Percentiles rank a stretch among this genome's conserved stretches.
Evolutionary conservation across 352 stramenopile species (phyloP).

Genomic region (Pythium sukuiense): DNA sequence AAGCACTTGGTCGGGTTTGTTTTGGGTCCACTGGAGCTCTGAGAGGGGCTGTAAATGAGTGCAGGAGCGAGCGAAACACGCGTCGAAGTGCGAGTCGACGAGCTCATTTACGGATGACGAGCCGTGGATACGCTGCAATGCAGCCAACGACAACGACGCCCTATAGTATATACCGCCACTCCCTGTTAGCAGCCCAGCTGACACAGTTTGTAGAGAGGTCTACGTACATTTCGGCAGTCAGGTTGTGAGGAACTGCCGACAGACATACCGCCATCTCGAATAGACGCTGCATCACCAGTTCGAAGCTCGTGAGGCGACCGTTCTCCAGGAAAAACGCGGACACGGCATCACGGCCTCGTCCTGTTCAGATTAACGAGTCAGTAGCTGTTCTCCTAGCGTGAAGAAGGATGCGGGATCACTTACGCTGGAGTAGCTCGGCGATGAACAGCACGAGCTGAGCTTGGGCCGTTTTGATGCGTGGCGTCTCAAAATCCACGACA

Average conservation of each 20-base stretch:
- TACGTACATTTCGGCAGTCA: constrained; percentile 23
- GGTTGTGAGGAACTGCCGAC: constrained; percentile 1
- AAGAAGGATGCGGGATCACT: neutral
- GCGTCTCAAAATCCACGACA: constrained; percentile 50
- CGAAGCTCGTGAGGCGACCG: constrained; percentile 33
- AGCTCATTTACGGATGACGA: constrained; percentile 23
- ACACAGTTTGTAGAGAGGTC: too few relatives aligned
- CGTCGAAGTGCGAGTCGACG: constrained; percentile 34
- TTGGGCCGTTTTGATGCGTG: constrained; percentile 34
- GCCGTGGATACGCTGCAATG: constrained; percentile 32
- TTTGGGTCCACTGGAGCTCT: constrained; percentile 39
- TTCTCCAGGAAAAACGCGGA: constrained; percentile 56
- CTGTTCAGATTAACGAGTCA: constrained; percentile 17
- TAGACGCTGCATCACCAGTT: constrained; percentile 29
- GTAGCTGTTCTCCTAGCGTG: too few relatives aligned
- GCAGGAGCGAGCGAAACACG: constrained; percentile 26
- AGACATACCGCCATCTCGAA: constrained; percentile 48
- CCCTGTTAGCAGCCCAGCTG: neutral
- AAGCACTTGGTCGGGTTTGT: constrained; percentile 3
- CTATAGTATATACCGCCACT: constrained; percentile 14
- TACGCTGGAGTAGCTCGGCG: constrained; percentile 50
- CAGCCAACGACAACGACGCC: constrained; percentile 27
- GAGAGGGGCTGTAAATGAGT: constrained; percentile 29
- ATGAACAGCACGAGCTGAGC: constrained; percentile 35
- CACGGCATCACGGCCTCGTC: constrained; percentile 43